Evolutionary conservation across 2,329 filamentous ascomycete species (phyloP), one percentile per base, ranked within the genome.

Genomic region (Talaromyces sp.): DNA sequence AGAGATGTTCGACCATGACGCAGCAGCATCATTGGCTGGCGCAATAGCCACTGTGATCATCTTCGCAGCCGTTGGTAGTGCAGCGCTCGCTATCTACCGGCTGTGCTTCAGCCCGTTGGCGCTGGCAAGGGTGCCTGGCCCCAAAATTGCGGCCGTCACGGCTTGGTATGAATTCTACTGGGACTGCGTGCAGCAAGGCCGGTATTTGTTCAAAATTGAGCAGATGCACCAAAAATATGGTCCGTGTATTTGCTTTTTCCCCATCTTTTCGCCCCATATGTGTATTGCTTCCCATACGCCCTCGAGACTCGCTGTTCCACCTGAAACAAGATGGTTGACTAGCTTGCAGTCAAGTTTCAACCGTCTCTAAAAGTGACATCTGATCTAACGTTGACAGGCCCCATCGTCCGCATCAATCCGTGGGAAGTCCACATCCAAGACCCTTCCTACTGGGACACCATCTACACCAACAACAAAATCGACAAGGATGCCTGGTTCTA

Each of bases 371-470:
- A 47, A 47, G 1, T 27, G 47, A 50, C 47, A 50, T 50, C n/a
- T 37, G 50, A 52, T 52, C 49, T 54, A 37, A 54, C 31, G 10
- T 22, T 56, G 27, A 31, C 49, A 76, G 74, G 76, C 9, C 75
- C 75, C 1, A 75, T 79, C 25, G 71, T 79, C 4, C 74, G 77
- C 10, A 73, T 79, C 63, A 74, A 69, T 39, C 76, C 77, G 1
- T 67, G 70, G n/a, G 77, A 79, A 65, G 43, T 79, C 1, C 77
- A 79, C 62, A 72, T 79, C 47, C 68, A 63, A 5, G 77, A 79
- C 56, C 71, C 76, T 0, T 49, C 67, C 5, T 79, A 70, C 66
- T 77, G 72, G 62, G 72, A 78, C 25, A 68, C 71, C 41, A 70
- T 79, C 17, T 78, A 78, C 22, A 35, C 65, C 27, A 65, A 66